Evolutionary conservation across 352 stramenopile genomes (phyloP).

Genomic region (Phytophthora tentaculata): DNA sequence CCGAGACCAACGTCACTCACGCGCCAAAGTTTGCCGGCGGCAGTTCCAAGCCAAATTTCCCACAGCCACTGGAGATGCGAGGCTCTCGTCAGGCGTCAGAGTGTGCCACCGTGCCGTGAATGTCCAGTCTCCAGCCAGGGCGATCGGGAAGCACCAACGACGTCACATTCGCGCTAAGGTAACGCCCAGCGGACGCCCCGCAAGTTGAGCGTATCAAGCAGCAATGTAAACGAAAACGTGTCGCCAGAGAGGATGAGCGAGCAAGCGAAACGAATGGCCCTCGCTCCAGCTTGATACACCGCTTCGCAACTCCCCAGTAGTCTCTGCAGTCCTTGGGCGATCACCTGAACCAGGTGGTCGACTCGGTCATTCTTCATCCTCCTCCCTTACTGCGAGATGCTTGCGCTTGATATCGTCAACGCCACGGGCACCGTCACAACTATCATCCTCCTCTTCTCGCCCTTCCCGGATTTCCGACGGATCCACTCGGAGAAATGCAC

Average conservation of each 20-base stretch:
- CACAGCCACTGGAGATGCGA: conserved; percentile 1
- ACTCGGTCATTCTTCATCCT: conserved; percentile 12
- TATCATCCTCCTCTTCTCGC: conserved; percentile 35
- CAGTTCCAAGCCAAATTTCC: background rate
- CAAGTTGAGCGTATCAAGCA: conserved; percentile 1
- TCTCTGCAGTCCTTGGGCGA: background rate
- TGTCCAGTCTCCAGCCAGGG: background rate
- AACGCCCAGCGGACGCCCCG: background rate
- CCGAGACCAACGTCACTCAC: conserved; percentile 26
- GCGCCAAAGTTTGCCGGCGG: conserved; percentile 29
- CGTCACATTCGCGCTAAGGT: conserved; percentile 16
- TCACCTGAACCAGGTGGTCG: conserved; percentile 2
- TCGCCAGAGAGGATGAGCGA: conserved; percentile 33
- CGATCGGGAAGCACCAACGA: background rate
- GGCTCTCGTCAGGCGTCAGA: background rate
- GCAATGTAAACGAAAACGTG: conserved; percentile 35
- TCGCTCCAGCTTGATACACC: background rate
- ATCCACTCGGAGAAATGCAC: conserved; percentile 39
- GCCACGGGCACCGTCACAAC: conserved; percentile 30
- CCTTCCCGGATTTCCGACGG: conserved; percentile 36
- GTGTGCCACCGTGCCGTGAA: background rate
- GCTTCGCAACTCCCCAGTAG: too few species aligned
- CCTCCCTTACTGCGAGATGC: conserved; percentile 5
- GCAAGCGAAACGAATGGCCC: conserved; percentile 29
- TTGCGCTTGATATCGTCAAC: conserved; percentile 31